These are phyloP conservation scores for Acanthamoeba healyi DNA, from an alignment of 208 protist species.

Conservation along the genomic window DNA sequence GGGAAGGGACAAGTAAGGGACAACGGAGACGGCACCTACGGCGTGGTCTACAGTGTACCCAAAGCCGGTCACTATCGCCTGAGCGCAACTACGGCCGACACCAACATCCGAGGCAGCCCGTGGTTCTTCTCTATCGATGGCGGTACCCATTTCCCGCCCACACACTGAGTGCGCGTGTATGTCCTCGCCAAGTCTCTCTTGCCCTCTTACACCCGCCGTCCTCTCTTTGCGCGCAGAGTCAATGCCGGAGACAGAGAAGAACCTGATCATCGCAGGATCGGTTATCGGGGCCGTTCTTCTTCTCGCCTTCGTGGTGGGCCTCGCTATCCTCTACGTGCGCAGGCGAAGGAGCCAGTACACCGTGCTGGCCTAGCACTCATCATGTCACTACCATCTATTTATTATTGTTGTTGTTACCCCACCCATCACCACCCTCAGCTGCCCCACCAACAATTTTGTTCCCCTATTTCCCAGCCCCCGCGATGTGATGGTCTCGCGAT, in stretches of 20 bases:
- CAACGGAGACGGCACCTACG: conserved; percentile 8
- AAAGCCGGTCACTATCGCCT: conserved; percentile 4
- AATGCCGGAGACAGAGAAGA: conserved; percentile 23
- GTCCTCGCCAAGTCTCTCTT: too few species aligned
- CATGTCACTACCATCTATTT: too few species aligned
- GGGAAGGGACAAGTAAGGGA: not conserved
- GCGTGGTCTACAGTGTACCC: not conserved
- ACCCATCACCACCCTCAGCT: not conserved
- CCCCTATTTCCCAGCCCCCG: too few species aligned
- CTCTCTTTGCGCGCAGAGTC: not conserved
- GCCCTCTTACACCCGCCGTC: too few species aligned
- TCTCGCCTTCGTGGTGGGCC: not conserved
- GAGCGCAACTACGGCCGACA: not conserved
- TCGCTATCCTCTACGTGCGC: not conserved
- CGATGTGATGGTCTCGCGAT: too few species aligned
- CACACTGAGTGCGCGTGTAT: too few species aligned
- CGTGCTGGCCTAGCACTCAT: not conserved
- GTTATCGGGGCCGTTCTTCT: not conserved
- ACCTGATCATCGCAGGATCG: conserved; percentile 3
- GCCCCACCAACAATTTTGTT: too few species aligned
- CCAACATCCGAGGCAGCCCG: not conserved
- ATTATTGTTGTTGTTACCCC: not conserved
- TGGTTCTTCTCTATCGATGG: conserved; percentile 51
- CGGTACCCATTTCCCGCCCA: not conserved
- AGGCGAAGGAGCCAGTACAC: not conserved